Conservation (phyloP, 352 stramenopile species). For the Aphanomyces astaci region DNA sequence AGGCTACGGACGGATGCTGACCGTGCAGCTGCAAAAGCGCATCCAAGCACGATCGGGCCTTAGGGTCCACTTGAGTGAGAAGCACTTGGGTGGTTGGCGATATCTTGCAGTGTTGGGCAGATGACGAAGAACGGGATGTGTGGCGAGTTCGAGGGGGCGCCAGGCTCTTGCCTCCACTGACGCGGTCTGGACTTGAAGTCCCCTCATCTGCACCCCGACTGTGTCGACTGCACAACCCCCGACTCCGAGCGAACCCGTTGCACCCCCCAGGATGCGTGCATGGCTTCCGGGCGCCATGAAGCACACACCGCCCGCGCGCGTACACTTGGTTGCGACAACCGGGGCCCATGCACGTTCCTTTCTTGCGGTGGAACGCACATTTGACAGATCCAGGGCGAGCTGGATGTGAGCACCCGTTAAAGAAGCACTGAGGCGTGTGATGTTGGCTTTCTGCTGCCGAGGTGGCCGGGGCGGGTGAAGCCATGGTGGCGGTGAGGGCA, state of each 20-base stretch:
- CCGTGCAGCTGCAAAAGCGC: background rate
- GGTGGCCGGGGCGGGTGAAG: no score
- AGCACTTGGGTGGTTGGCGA: background rate
- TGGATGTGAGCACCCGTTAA: background rate
- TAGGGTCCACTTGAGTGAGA: background rate
- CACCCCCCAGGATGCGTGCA: background rate
- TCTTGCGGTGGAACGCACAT: background rate
- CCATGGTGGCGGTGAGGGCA: background rate
- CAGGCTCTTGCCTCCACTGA: no score
- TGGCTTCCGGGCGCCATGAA: background rate
- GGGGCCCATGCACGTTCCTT: background rate
- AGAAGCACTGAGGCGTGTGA: background rate
- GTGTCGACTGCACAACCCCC: slow-evolving; percentile 4
- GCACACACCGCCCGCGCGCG: slow-evolving; percentile 1
- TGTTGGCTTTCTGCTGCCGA: no score
- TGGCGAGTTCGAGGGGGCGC: no score
- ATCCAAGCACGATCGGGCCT: background rate
- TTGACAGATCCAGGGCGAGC: background rate
- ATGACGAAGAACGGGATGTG: no score
- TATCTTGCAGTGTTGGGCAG: background rate
- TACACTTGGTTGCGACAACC: slow-evolving; percentile 15
- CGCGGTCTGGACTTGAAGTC: no score
- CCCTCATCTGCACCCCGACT: background rate
- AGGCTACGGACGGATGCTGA: background rate
- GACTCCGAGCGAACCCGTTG: background rate